These are phyloP conservation scores for Erodium texanum DNA, from an alignment of 441 rosid species.

Conservation along the genomic window DNA sequence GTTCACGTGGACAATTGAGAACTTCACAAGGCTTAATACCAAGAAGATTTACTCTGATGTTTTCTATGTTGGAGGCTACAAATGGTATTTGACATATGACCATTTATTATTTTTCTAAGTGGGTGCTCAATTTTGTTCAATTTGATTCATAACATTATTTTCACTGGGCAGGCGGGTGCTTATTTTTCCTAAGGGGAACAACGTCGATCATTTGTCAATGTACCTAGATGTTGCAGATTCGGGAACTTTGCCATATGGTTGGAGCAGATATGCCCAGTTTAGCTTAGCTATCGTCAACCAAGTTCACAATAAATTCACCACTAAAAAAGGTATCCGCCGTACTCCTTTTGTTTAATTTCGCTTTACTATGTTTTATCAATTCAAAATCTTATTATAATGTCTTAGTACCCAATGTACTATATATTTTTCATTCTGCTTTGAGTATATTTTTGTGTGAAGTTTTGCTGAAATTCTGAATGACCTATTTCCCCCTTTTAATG, in stretches of 20 bases:
- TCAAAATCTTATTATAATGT: neutral
- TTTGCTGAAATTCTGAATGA: neutral
- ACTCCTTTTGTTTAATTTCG: neutral
- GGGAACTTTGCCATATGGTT: slow-evolving; percentile 60
- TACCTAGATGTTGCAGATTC: slow-evolving; percentile 91
- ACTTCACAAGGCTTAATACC: slow-evolving; percentile 60
- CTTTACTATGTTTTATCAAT: neutral
- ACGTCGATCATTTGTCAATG: slow-evolving; percentile 90
- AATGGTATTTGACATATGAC: slow-evolving; percentile 43
- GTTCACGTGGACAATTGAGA: slow-evolving; percentile 71
- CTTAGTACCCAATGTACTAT: neutral
- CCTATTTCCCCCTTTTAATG: neutral
- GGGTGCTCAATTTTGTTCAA: slow-evolving; percentile 15
- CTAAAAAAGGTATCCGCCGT: slow-evolving; percentile 59
- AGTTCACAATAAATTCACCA: slow-evolving; percentile 46
- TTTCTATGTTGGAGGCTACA: slow-evolving; percentile 65
- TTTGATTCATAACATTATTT: too few species aligned
- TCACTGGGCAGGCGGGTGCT: slow-evolving; percentile 81
- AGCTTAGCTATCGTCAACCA: slow-evolving; percentile 79
- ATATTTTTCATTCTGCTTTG: neutral
- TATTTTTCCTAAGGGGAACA: slow-evolving; percentile 90
- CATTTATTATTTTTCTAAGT: neutral
- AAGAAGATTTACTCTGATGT: slow-evolving; percentile 84
- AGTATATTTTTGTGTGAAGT: neutral
- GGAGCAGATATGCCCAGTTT: slow-evolving; percentile 92